phyloP scores from a whole-genome alignment of 495 filamentous ascomycete genomes.

The Lindgomyces ingoldianus region DNA sequence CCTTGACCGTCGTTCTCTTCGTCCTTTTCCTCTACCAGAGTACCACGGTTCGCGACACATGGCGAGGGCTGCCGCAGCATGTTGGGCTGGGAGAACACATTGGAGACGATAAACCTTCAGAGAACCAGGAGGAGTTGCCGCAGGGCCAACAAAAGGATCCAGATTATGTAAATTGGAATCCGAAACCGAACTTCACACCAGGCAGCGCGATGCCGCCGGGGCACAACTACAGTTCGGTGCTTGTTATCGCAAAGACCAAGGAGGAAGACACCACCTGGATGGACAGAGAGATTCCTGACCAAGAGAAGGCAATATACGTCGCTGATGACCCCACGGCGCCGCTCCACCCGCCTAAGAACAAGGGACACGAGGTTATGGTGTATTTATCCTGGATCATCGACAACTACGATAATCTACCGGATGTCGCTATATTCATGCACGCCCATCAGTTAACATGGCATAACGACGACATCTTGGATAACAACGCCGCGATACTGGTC shows the following conservation, averaged over 20 bases:
- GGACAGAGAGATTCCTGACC: slow-evolving; percentile 54
- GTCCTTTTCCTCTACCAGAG: slow-evolving; percentile 33
- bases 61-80: slow-evolving; percentile 32
- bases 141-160: slow-evolving; percentile 19
- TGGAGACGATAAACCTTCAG: neutral
- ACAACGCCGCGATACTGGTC: slow-evolving; percentile 49
- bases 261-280: slow-evolving; percentile 66
- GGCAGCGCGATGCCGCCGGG: slow-evolving; percentile 37
- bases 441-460: slow-evolving; percentile 68
- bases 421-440: slow-evolving; percentile 71
- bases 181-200: slow-evolving; percentile 21
- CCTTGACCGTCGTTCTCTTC: slow-evolving; percentile 21
- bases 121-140: neutral
- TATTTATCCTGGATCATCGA: slow-evolving; percentile 74
- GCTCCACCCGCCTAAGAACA: slow-evolving; percentile 68
- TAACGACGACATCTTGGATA: slow-evolving; percentile 54
- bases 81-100: slow-evolving; percentile 33
- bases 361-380: slow-evolving; percentile 76
- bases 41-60: slow-evolving; percentile 26
- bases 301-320: slow-evolving; percentile 63
- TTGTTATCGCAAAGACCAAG: slow-evolving; percentile 61
- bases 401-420: slow-evolving; percentile 67
- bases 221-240: slow-evolving; percentile 47
- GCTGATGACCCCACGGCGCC: slow-evolving; percentile 62
- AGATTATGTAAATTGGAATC: slow-evolving; percentile 35